Conservation (phyloP, 305 asterid genomes). For the Fraxinus velutina region DNA sequence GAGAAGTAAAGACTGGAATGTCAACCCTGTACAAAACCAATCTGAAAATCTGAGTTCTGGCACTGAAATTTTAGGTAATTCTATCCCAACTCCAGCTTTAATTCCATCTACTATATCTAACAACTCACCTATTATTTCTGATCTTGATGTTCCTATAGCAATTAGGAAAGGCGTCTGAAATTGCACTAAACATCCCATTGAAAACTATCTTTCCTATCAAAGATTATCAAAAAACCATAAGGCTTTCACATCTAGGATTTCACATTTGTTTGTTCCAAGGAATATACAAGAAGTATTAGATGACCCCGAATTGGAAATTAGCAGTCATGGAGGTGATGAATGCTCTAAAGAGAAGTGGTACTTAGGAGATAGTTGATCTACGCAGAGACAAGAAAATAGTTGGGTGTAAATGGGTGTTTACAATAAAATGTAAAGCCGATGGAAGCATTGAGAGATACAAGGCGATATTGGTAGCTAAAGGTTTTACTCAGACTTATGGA, state of each 20-base stretch:
- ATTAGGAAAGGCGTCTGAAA: neutral
- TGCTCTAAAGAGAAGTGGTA: neutral
- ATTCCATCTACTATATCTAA: neutral
- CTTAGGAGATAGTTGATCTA: neutral
- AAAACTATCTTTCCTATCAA: neutral
- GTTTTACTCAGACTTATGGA: too few relatives aligned
- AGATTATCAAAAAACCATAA: neutral
- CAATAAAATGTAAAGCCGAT: conserved; percentile 11
- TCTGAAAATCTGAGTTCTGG: neutral
- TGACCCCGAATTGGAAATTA: neutral
- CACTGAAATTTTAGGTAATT: neutral
- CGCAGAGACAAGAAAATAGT: neutral
- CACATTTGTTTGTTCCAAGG: neutral
- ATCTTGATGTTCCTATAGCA: neutral
- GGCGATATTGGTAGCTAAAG: too few relatives aligned
- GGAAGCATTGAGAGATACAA: neutral
- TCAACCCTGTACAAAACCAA: too few relatives aligned
- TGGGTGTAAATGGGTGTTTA: neutral
- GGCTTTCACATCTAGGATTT: neutral
- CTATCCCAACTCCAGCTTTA: neutral
- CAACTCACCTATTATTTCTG: neutral
- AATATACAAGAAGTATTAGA: neutral
- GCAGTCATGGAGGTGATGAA: conserved; percentile 1
- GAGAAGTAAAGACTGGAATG: neutral
- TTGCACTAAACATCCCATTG: neutral